Percentiles rank a stretch among this genome's conserved stretches.
These are phyloP conservation scores for Vitis rupestris DNA, from an alignment of 164 flowering plant species.

Conservation along the genomic window DNA sequence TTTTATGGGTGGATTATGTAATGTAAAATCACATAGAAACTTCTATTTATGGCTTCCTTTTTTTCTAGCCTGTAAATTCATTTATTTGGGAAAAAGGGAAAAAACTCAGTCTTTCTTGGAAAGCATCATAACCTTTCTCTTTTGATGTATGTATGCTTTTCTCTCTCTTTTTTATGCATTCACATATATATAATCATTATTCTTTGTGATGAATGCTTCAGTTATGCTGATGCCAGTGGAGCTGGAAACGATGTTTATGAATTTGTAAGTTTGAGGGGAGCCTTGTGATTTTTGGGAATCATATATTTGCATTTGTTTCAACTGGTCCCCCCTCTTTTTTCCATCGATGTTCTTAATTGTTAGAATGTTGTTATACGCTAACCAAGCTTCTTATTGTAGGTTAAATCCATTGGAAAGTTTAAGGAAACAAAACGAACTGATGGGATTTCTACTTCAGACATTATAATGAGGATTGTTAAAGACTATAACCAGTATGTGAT, in stretches of 20 bases:
- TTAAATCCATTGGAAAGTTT: conserved; percentile 68
- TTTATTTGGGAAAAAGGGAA: too few relatives aligned
- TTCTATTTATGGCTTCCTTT: neutral
- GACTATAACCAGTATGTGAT: conserved; percentile 93
- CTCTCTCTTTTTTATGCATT: neutral
- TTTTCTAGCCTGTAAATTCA: neutral
- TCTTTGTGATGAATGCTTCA: conserved; percentile 20
- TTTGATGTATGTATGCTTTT: too few relatives aligned
- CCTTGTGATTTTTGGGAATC: neutral
- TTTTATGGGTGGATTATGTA: neutral
- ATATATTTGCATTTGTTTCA: neutral
- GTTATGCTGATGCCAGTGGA: conserved; percentile 80
- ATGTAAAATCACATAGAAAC: neutral
- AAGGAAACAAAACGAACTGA: conserved; percentile 85
- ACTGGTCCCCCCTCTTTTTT: neutral
- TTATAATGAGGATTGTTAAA: conserved; percentile 88
- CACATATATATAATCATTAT: neutral
- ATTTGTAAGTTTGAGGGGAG: conserved; percentile 44
- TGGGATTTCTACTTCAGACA: conserved; percentile 86
- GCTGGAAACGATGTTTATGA: conserved; percentile 77
- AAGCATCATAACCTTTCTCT: too few relatives aligned
- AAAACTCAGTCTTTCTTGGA: too few relatives aligned
- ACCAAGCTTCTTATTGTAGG: conserved; percentile 34
- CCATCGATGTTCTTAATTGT: neutral
- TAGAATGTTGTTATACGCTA: neutral